Evolutionary conservation across 164 flowering plant species (phyloP).

Genomic region (Macadamia tetraphylla): DNA sequence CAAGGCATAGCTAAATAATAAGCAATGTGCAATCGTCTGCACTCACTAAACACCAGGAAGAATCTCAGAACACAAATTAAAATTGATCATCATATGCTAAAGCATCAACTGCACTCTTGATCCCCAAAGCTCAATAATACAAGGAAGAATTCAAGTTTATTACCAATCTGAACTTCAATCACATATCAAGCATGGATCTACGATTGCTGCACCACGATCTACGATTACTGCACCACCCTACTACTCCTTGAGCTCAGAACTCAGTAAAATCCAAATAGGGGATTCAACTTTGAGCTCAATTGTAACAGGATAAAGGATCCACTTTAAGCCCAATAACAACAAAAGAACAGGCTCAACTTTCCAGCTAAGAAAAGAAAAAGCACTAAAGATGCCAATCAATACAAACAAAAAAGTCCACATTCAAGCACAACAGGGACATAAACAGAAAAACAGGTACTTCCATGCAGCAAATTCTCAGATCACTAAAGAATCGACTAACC

Average conservation of each 20-base stretch:
- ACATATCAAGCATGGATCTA: background rate
- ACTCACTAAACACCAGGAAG: too few relatives aligned
- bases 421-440: background rate
- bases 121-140: background rate
- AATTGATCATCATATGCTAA: background rate
- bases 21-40: too few relatives aligned
- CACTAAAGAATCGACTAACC: background rate
- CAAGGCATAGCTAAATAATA: too few relatives aligned
- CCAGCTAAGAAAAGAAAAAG: too few relatives aligned
- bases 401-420: background rate
- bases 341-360: too few relatives aligned
- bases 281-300: background rate
- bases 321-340: too few relatives aligned
- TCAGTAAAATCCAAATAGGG: background rate
- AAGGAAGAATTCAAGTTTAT: background rate
- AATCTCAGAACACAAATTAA: too few relatives aligned
- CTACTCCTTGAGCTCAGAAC: background rate
- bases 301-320: background rate
- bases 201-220: background rate
- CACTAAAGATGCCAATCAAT: background rate
- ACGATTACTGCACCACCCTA: too few relatives aligned
- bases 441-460: background rate
- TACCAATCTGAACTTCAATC: background rate
- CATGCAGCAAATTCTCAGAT: background rate
- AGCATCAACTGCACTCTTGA: background rate